Evolutionary conservation across 495 filamentous ascomycete genomes (phyloP), one percentile per base, ranked within the genome.

Genomic region (Bacidia rubella): DNA sequence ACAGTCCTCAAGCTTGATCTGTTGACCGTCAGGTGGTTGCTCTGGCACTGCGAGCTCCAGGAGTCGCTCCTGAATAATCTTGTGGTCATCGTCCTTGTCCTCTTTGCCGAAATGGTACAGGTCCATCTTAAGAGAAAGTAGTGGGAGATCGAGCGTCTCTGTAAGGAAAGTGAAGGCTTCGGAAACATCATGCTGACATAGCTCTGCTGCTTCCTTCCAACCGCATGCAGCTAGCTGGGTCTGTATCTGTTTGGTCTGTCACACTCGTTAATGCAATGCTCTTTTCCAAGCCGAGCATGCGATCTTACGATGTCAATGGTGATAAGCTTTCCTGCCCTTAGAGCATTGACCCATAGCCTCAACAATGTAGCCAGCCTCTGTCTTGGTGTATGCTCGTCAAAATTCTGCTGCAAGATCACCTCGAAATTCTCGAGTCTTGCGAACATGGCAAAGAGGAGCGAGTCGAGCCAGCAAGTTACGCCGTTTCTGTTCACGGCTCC

Each of bases 391-490:
- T 81, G 76, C 43, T 80, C 76, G 41, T 80, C 75, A 54, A 85
- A 84, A 2, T 69, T 73, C 47, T 85, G 83, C 62, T 81, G 81
- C 45, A 96, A 68, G 67, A 96, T 93, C 23, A 83, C 85, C 62
- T 98, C 92, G 63, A 95, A 98, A 59, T 85, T 87, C 44, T 83
- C 81, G 23, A 95, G 69, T 50, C 86, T 79, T 10, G 87, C 84
- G 64, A 98, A 98, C 90, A 98, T 95, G 53, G 92, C 86, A 61
- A 95, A 96, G 1, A 98, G 78, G n/a, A 96, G 68, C 1, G 90
- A 74, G 62, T 96, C 92, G 0, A 95, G 70, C 59, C 88, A 98
- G 66, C 92, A 98, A 29, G 92, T 95, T 20, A 92, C 87, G 19
- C 76, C 79, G 17, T 82, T 74, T 42, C 90, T 73, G 62, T 98